phyloP scores from a whole-genome alignment of 2,329 filamentous ascomycete species.

The Aspergillus hortae region DNA sequence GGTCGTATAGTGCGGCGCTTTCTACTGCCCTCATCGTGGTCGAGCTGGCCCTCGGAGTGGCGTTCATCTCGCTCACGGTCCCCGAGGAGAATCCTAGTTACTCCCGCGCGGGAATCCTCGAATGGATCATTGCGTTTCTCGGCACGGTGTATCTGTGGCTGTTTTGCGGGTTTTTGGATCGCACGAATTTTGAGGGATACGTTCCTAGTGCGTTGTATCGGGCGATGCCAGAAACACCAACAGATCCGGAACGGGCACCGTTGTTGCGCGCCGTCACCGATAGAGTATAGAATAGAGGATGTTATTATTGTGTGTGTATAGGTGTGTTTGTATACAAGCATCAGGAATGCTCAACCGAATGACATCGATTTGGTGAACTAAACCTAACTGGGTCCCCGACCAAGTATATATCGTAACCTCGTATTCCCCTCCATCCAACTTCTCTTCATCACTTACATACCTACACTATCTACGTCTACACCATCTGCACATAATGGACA shows the following conservation, averaged over 20 bases:
- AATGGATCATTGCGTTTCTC: conserved; percentile 21
- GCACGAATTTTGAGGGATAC: conserved; percentile 9
- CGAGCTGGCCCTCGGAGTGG: conserved; percentile 14
- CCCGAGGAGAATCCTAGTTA: conserved; percentile 11
- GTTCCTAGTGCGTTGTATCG: conserved; percentile 13
- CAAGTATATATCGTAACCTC: too few relatives aligned
- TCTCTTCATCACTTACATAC: too few relatives aligned
- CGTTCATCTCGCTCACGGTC: conserved; percentile 16
- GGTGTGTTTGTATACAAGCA: too few relatives aligned
- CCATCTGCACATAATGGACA: background rate
- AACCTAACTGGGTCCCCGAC: too few relatives aligned
- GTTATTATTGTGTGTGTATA: too few relatives aligned
- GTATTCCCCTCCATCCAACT: too few relatives aligned
- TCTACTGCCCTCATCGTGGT: conserved; percentile 18
- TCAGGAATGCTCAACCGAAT: too few relatives aligned
- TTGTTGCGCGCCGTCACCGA: background rate
- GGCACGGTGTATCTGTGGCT: conserved; percentile 19
- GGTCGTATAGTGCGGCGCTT: conserved; percentile 14
- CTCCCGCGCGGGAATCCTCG: conserved; percentile 15
- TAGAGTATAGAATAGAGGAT: too few relatives aligned
- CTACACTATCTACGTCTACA: too few relatives aligned
- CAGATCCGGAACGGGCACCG: background rate
- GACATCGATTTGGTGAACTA: too few relatives aligned
- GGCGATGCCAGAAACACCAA: background rate
- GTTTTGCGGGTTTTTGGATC: conserved; percentile 19